Conservation (phyloP, 148 eudicot genomes). For the Vaccinium macrocarpon region DNA sequence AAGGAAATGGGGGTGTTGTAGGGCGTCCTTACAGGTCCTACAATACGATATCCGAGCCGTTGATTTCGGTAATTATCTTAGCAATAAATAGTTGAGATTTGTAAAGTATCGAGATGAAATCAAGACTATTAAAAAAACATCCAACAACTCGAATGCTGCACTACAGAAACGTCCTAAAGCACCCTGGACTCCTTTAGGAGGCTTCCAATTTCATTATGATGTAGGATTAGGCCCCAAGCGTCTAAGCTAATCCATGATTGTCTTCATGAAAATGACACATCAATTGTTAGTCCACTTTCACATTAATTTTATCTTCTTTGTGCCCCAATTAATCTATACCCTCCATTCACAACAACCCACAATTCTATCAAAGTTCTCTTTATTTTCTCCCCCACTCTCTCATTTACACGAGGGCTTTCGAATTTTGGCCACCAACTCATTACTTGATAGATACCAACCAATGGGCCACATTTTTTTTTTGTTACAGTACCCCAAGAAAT, state of each 20-base stretch:
- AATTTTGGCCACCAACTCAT: background rate
- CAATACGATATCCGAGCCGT: no score
- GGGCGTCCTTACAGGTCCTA: no score
- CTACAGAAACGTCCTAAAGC: no score
- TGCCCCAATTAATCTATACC: background rate
- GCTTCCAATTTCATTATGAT: background rate
- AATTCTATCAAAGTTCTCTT: background rate
- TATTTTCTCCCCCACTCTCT: background rate
- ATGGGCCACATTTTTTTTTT: background rate
- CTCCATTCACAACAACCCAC: background rate
- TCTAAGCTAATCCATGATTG: conserved; percentile 13
- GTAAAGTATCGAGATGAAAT: no score
- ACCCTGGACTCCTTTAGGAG: no score
- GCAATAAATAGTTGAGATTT: no score
- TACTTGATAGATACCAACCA: background rate
- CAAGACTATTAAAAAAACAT: no score
- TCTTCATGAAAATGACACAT: conserved; percentile 7
- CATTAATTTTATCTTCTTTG: background rate
- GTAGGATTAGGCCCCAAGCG: conserved; percentile 6
- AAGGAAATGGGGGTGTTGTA: no score
- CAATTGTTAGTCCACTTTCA: conserved; percentile 4
- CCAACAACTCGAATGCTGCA: no score
- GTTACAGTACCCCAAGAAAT: no score
- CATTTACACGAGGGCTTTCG: background rate
- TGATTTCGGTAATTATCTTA: no score